phyloP scores from a whole-genome alignment of 108 stramenopile species.

The Craspedostauros australis region DNA sequence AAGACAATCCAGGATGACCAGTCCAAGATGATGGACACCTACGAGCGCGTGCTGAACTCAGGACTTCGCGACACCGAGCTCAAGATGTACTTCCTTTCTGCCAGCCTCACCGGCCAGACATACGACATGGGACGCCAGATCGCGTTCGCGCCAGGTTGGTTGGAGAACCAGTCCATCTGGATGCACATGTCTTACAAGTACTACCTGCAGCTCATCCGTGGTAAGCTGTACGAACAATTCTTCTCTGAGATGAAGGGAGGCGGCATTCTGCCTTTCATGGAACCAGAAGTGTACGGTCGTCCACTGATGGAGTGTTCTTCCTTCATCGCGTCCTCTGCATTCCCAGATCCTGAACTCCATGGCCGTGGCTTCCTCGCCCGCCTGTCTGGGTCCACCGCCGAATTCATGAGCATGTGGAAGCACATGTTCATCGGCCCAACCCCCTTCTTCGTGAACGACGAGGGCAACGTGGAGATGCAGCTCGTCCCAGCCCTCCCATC shows the following conservation, averaged over 20 bases:
- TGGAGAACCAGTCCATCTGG: constrained; percentile 96
- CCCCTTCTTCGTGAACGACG: constrained; percentile 64
- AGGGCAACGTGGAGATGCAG: constrained; percentile 70
- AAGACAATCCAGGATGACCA: constrained; percentile 83
- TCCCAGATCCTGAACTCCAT: constrained; percentile 76
- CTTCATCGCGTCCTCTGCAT: constrained; percentile 88
- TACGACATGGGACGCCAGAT: constrained; percentile 95
- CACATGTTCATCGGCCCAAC: constrained; percentile 89
- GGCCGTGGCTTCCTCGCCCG: constrained; percentile 91
- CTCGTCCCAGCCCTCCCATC: constrained; percentile 84
- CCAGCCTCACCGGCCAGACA: constrained; percentile 83
- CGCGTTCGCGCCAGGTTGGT: constrained; percentile 94
- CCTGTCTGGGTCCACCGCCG: constrained; percentile 93
- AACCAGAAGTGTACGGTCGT: constrained; percentile 85
- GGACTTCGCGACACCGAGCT: constrained; percentile 82
- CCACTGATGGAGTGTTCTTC: constrained; percentile 91
- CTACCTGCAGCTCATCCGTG: constrained; percentile 90
- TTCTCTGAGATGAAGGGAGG: constrained; percentile 83
- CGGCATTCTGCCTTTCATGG: constrained; percentile 92
- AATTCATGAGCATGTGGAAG: constrained; percentile 92
- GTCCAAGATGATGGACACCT: constrained; percentile 67
- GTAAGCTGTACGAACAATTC: constrained; percentile 90
- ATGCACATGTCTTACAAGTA: constrained; percentile 98
- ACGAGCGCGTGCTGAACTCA: constrained; percentile 71
- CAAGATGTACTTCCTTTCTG: constrained; percentile 88